Base-by-base conservation (phyloP, 2,329 filamentous ascomycete genomes). In the Trichoderma guizhouense region DNA sequence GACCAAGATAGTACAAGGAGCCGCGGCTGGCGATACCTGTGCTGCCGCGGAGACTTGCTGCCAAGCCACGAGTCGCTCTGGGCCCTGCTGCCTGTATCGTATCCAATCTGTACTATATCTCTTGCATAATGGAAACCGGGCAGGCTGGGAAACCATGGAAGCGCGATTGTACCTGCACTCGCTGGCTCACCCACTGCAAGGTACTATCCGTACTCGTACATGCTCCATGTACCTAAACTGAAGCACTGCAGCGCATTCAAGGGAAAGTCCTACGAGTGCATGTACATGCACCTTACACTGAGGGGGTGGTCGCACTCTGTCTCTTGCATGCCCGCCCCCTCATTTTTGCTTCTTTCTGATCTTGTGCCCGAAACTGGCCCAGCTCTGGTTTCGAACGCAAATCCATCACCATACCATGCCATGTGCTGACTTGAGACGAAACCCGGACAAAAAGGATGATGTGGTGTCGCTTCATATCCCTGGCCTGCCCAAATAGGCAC, bases 401-500 rank as follows among this genome's bases (percentile, higher is more conserved):
- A 39, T 51, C 66, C 55, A 51, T 47, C 55, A 47, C 32, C 14
- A 21, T 24, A 7, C 57, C 39, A 21, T 24, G n/a, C 57, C 24
- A 34, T 61, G 34, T 63, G 55, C 65, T 60, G 66, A 69, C 66
- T 61, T 47, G 39, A 61, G 55, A 61, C 63, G 63, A 65, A 53
- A 24, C 62, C 43, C 61, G 61, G 36, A 47, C 61, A 47, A n/a
- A 47, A n/a, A 47, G 61, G 36, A 64, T n/a, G 39, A 39, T 47
- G 53, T 60, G 39, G 57, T 47, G 53, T 60, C 65, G 65, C 53
- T 43, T 32, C 53, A 43, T 15, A 30, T 51, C 36, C 65, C 65
- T 47, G 55, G 51, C 66, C 66, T 60, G 66, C 66, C 66, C 55
- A 14, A 69, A 69, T 61, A 69, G 55, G 66, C 66, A 60, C 32